Percentiles rank a stretch among this genome's conserved stretches.
Conservation (phyloP, 176 grass and related monocot genomes). For the Dactylis glomerata region DNA sequence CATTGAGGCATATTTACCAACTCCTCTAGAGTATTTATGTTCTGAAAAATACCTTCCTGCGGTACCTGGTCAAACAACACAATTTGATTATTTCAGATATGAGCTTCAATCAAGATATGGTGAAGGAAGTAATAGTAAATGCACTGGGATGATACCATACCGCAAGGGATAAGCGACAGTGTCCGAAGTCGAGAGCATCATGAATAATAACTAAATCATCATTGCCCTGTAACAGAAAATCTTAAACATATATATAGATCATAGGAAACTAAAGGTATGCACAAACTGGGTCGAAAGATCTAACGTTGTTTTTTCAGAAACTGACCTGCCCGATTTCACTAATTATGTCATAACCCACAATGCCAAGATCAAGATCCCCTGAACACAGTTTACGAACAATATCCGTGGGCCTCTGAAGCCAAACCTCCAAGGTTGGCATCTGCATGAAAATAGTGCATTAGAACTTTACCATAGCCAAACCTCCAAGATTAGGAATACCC, state of each 20-base stretch:
- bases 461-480: slow-evolving; percentile 1
- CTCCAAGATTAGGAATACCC: too few relatives aligned
- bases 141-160: slow-evolving; percentile 43
- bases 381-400: slow-evolving; percentile 81
- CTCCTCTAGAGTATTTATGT: slow-evolving; percentile 68
- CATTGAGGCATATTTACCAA: slow-evolving; percentile 85
- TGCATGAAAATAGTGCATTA: slow-evolving; percentile 17
- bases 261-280: background rate
- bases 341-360: slow-evolving; percentile 87
- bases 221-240: slow-evolving; percentile 52
- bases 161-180: slow-evolving; percentile 80
- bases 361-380: slow-evolving; percentile 89
- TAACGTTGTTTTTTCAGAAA: slow-evolving; percentile 1
- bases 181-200: slow-evolving; percentile 83
- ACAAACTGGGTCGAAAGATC: background rate
- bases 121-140: slow-evolving; percentile 13
- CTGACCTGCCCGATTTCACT: slow-evolving; percentile 73
- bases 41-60: slow-evolving; percentile 88
- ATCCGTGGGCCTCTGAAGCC: slow-evolving; percentile 96
- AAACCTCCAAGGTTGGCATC: slow-evolving; percentile 91
- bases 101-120: slow-evolving; percentile 5
- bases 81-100: slow-evolving; percentile 25
- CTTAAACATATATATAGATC: slow-evolving; percentile 4
- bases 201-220: slow-evolving; percentile 89
- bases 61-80: slow-evolving; percentile 63